These are phyloP conservation scores for Medicago truncatula DNA, from an alignment of 306 rosid species.

Conservation along the genomic window MtrunA17r5.0-ANR NC_053049.1:40665001-40665500, in stretches of 20 bases:
- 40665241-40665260: conserved; percentile 49
- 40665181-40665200: conserved; percentile 23
- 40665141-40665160: conserved; percentile 32
- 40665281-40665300: background rate
- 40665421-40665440: no score
- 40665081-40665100: conserved; percentile 14
- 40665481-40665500: no score
- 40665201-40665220: conserved; percentile 46
- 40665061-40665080: background rate
- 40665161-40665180: background rate
- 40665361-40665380: no score
- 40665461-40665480: no score
- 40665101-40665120: background rate
- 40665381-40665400: no score
- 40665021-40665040: background rate
- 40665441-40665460: no score
- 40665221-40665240: conserved; percentile 38
- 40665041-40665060: conserved; percentile 41
- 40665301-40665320: background rate
- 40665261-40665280: background rate
- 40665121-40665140: conserved; percentile 27
- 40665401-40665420: no score
- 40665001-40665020: conserved; percentile 47
- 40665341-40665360: background rate
- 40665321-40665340: background rate